phyloP scores from a whole-genome alignment of 2,329 filamentous ascomycete species.

The Emydomyces testavorans region DNA sequence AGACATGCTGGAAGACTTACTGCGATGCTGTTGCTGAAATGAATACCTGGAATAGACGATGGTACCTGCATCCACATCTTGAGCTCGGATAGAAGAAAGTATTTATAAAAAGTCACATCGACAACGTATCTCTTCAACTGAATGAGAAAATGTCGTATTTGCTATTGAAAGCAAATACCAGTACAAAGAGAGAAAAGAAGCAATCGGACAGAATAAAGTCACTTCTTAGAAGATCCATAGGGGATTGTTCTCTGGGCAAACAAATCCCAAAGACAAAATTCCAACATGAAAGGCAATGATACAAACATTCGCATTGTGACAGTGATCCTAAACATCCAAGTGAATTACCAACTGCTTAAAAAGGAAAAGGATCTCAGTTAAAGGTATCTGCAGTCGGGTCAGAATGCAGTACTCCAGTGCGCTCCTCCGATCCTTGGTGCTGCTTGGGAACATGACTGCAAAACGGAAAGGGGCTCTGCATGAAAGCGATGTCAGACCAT shows the following conservation, averaged over 20 bases:
- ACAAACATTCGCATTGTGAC: background rate
- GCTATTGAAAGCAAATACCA: conserved; percentile 4
- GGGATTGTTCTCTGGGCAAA: background rate
- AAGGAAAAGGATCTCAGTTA: background rate
- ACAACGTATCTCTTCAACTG: background rate
- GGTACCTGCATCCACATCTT: background rate
- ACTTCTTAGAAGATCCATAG: background rate
- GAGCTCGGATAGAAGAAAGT: background rate
- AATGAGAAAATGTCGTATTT: conserved; percentile 2
- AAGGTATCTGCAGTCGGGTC: background rate
- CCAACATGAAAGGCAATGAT: background rate
- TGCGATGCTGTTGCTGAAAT: background rate
- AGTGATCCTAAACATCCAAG: background rate
- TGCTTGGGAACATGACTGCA: background rate
- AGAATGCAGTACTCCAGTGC: background rate
- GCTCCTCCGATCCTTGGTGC: background rate
- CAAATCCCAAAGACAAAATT: background rate
- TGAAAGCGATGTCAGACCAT: background rate
- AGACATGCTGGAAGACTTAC: conserved; percentile 1
- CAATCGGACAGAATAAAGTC: background rate
- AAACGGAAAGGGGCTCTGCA: background rate
- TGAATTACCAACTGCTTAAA: background rate
- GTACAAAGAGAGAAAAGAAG: background rate
- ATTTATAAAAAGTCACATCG: background rate
- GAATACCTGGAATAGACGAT: background rate